Evolutionary conservation across 2,329 filamentous ascomycete species (phyloP), one percentile per base, ranked within the genome.

Genomic region (Boeremia lycopersici): DNA sequence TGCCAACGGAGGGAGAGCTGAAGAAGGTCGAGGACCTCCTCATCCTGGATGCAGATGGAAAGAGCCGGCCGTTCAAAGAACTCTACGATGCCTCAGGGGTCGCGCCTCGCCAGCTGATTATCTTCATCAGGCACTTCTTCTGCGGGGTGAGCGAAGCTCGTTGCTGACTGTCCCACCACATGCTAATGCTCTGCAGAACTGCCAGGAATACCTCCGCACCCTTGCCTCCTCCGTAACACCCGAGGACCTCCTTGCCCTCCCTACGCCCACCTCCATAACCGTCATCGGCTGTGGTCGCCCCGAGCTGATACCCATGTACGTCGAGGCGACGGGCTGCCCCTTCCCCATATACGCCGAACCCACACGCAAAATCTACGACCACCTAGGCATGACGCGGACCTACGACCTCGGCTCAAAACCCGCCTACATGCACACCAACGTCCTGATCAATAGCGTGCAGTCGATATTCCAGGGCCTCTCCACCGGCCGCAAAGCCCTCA

Each of bases 311-410:
- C 78, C 84, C 56, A 82, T 84, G 76, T 92, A 93, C 76, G 77
- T 79, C 15, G 70, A 80, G 19, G 80, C 83, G 48, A 89, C 89
- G 0, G 71, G 72, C n/a, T 90, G 87, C 64, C 81, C 83, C 1
- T 93, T 87, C 75, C 86, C 87, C n/a, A 82, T 93, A 53, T 93
- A 90, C 76, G 84, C 88, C n/a, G 89, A 93, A 69, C 89, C 89
- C 0, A 85, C 84, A 2, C 79, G 83, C 29, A 81, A 81, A 30
- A 79, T 93, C 6, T 91, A 91, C 76, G 76, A 82, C 34, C 78
- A 82, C 44, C 81, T 93, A 1, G 87, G 84, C 59, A 90, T 93
- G 88, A 79, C 82, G 10, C 84, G 82, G 57, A 89, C 87, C 1
- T 78, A 87, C 31, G 79, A 79, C 1, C 64, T 88, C 17, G 89